Conservation (phyloP, 768 basidiomycete genomes). For the Pholiota microspora region DNA sequence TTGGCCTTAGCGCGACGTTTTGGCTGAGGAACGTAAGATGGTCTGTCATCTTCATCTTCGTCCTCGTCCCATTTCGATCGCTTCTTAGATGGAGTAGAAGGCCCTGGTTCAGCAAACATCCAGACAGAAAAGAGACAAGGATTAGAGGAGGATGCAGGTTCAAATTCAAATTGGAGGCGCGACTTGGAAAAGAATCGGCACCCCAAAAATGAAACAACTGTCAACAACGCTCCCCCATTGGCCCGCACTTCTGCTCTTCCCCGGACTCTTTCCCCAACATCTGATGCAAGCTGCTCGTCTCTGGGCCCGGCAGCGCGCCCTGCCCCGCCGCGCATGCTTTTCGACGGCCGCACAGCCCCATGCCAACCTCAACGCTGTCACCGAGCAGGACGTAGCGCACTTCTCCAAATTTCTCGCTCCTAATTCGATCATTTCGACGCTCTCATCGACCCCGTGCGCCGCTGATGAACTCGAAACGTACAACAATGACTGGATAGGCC, state of each 20-base stretch:
- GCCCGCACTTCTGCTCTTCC: background rate
- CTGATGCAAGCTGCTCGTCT: slow-evolving; percentile 22
- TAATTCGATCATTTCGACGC: slow-evolving; percentile 66
- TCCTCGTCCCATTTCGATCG: slow-evolving; percentile 76
- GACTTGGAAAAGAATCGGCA: background rate
- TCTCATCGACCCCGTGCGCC: slow-evolving; percentile 46
- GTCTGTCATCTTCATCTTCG: slow-evolving; percentile 33
- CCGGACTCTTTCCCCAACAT: slow-evolving; percentile 7
- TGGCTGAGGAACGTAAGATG: slow-evolving; percentile 35
- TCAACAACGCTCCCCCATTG: background rate
- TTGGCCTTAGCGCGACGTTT: slow-evolving; percentile 58
- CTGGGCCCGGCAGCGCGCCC: slow-evolving; percentile 16
- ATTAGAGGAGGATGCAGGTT: too few species aligned
- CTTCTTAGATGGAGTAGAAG: slow-evolving; percentile 63
- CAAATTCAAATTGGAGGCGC: too few species aligned
- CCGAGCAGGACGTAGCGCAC: slow-evolving; percentile 58
- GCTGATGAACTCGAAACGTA: slow-evolving; percentile 68
- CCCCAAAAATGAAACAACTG: background rate
- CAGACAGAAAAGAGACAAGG: background rate
- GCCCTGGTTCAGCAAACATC: slow-evolving; percentile 25
- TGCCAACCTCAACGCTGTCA: slow-evolving; percentile 45
- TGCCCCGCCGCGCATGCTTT: slow-evolving; percentile 18
- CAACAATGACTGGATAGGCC: slow-evolving; percentile 97
- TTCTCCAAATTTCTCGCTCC: slow-evolving; percentile 65
- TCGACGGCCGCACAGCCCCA: slow-evolving; percentile 22